Percentiles rank a stretch among this genome's conserved stretches.
phyloP scores from a whole-genome alignment of 2,329 filamentous ascomycete species.

The Beauveria sp. region DNA sequence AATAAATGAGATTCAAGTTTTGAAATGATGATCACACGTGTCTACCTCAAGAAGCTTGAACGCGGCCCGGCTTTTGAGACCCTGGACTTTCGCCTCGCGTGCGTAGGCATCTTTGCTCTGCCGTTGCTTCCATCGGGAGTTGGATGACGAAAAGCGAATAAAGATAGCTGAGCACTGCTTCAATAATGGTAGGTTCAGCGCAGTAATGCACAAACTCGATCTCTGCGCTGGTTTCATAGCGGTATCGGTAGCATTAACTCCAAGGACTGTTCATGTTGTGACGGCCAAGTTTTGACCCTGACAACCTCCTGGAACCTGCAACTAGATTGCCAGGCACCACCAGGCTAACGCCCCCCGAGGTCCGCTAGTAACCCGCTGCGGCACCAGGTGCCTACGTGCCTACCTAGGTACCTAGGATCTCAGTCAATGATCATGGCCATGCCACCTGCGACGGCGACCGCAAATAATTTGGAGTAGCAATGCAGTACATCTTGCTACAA shows the following conservation, averaged over 20 bases:
- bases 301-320: background rate
- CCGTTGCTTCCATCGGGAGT: constrained; percentile 67
- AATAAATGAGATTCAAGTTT: background rate
- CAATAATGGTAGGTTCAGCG: background rate
- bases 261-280: background rate
- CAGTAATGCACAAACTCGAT: background rate
- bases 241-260: background rate
- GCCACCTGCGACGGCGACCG: no score
- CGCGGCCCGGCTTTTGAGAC: constrained; percentile 81
- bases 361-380: no score
- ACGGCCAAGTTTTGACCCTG: background rate
- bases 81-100: constrained; percentile 67
- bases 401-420: no score
- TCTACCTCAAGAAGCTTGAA: constrained; percentile 83
- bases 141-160: constrained; percentile 10
- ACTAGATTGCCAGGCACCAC: background rate
- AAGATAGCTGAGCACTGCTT: background rate
- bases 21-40: background rate
- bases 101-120: constrained; percentile 68
- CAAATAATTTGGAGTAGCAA: no score
- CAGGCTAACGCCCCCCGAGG: no score
- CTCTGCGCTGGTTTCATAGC: background rate
- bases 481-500: no score
- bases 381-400: no score
- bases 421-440: no score